Conservation (phyloP, 257 asterid genomes). For the Rauvolfia tetraphylla region DNA sequence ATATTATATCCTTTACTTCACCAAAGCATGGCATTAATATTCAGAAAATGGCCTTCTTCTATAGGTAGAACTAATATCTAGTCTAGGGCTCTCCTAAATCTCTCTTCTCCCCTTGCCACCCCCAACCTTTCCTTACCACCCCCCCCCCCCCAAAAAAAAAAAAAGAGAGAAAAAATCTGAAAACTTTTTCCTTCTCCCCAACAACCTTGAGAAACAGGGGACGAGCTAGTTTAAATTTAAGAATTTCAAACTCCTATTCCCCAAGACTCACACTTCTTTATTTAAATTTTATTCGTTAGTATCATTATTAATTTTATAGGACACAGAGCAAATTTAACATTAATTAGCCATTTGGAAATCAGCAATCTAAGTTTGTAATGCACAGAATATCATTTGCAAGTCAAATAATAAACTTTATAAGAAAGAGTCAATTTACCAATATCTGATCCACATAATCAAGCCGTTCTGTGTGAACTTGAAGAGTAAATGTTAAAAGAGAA, state of each 20-base stretch:
- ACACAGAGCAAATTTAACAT: neutral
- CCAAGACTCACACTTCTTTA: neutral
- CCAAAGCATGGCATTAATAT: neutral
- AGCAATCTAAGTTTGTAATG: neutral
- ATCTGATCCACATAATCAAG: constrained; percentile 96
- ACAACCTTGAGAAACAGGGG: neutral
- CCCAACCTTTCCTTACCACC: too few species aligned
- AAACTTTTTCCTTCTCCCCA: neutral
- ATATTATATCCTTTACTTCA: neutral
- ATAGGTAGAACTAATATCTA: neutral
- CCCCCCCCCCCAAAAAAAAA: too few species aligned
- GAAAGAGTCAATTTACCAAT: constrained; percentile 47
- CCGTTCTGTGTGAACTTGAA: constrained; percentile 94
- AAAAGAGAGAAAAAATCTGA: too few species aligned
- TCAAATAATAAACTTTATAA: neutral
- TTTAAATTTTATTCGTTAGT: neutral
- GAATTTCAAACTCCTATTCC: neutral
- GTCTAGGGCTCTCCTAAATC: neutral
- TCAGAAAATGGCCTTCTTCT: neutral
- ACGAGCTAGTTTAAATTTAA: neutral
- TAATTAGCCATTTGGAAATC: neutral
- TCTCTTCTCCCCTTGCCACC: too few species aligned
- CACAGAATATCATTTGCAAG: neutral
- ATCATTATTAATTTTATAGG: neutral
- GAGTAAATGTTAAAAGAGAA: constrained; percentile 89